Conservation (phyloP, 1,139 yeast species). For the Pichia cactophila region DNA sequence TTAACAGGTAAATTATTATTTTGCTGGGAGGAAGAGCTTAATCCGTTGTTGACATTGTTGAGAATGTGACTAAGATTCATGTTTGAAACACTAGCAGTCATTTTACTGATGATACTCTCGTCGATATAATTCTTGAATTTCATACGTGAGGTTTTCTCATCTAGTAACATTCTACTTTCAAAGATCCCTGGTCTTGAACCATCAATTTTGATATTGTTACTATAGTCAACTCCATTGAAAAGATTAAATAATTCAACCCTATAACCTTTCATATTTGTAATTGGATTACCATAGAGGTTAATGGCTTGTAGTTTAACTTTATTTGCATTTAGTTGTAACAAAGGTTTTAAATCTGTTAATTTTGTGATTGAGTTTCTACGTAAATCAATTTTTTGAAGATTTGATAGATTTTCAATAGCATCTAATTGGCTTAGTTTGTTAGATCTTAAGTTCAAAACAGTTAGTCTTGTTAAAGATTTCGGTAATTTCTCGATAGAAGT, state of each 20-base stretch:
- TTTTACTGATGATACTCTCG: constrained; percentile 27
- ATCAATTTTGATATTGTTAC: constrained; percentile 44
- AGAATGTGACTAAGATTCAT: constrained; percentile 24
- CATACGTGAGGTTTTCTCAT: constrained; percentile 40
- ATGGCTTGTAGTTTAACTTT: constrained; percentile 20
- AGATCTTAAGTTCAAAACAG: constrained; percentile 48
- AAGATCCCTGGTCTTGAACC: constrained; percentile 60
- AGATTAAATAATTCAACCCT: constrained; percentile 48
- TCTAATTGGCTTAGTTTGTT: constrained; percentile 40
- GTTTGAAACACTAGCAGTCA: constrained; percentile 29
- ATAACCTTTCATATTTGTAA: constrained; percentile 37
- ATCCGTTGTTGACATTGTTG: constrained; percentile 9
- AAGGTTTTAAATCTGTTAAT: constrained; percentile 31
- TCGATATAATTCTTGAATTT: constrained; percentile 38
- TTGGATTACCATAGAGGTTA: constrained; percentile 36
- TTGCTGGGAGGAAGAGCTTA: neutral
- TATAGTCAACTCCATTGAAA: constrained; percentile 45
- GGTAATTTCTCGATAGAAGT: constrained; percentile 37
- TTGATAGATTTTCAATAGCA: constrained; percentile 41
- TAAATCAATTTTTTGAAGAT: constrained; percentile 49
- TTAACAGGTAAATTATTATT: neutral
- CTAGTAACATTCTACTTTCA: constrained; percentile 49
- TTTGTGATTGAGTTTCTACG: constrained; percentile 42
- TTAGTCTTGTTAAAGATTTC: constrained; percentile 32
- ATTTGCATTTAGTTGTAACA: constrained; percentile 27